Conservation (phyloP, 2,329 filamentous ascomycete species). For the Aspergillus piperis region DNA sequence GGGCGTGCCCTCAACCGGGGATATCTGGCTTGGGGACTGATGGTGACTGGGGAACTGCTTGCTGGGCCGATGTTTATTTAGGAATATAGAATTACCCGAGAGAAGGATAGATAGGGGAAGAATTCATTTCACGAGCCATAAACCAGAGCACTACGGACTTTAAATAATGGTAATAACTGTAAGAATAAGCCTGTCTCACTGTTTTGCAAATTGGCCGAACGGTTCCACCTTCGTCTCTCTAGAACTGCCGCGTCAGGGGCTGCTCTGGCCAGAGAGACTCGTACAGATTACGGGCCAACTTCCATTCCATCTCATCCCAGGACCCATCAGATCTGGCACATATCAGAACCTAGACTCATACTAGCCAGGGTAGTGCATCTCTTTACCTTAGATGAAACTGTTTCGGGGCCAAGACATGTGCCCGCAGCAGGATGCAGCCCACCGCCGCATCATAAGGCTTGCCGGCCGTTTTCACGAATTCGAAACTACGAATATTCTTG, state of each 20-base stretch:
- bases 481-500: neutral
- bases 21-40: slow-evolving; percentile 19
- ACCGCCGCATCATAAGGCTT: slow-evolving; percentile 25
- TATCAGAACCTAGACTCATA: neutral
- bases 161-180: no score
- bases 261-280: neutral
- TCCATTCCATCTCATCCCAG: neutral
- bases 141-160: no score
- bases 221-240: neutral
- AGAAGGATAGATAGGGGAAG: no score
- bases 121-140: no score
- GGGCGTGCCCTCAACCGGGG: slow-evolving; percentile 20
- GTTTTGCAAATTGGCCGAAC: no score
- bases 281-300: neutral
- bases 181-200: no score
- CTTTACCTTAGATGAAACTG: slow-evolving; percentile 2
- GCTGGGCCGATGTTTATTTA: no score
- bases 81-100: no score
- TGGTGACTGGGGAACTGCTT: neutral
- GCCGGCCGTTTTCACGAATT: slow-evolving; percentile 18
- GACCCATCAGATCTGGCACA: neutral
- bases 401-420: slow-evolving; percentile 18
- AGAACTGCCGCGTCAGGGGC: neutral
- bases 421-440: slow-evolving; percentile 20
- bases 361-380: neutral